These are phyloP conservation scores for Cladorrhinum samala DNA, from an alignment of 495 filamentous ascomycete genomes.

Conservation along the genomic window DNA sequence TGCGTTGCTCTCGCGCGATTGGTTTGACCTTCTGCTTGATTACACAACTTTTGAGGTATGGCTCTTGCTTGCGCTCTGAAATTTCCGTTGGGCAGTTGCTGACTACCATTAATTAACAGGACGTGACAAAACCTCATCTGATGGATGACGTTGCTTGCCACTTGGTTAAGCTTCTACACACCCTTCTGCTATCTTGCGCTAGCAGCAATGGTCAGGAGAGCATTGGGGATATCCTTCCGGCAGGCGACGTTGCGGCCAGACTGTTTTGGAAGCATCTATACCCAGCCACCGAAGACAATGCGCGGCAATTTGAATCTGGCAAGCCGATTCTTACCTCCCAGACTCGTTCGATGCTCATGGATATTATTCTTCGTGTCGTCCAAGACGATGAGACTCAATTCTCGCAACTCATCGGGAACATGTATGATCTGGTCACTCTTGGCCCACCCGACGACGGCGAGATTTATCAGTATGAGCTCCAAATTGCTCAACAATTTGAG, in stretches of 20 bases:
- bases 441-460: constrained; percentile 28
- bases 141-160: constrained; percentile 43
- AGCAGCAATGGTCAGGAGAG: background rate
- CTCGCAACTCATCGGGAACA: constrained; percentile 42
- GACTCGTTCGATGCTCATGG: constrained; percentile 59
- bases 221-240: constrained; percentile 4
- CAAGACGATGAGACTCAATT: constrained; percentile 49
- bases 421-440: constrained; percentile 45
- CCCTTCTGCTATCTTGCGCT: constrained; percentile 7
- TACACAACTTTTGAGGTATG: constrained; percentile 30
- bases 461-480: constrained; percentile 49
- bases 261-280: constrained; percentile 68
- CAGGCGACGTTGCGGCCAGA: constrained; percentile 44
- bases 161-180: constrained; percentile 32
- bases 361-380: constrained; percentile 54
- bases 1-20: constrained; percentile 15
- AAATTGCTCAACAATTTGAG: constrained; percentile 49
- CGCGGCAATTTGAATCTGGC: constrained; percentile 14
- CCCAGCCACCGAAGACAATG: constrained; percentile 46
- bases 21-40: constrained; percentile 17
- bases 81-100: background rate
- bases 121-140: constrained; percentile 44
- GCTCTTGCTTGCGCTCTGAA: background rate
- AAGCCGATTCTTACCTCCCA: constrained; percentile 43
- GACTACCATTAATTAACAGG: constrained; percentile 20